phyloP scores from a whole-genome alignment of 1,139 yeast species.

The Yamadazyma spencermartinsiae region DNA sequence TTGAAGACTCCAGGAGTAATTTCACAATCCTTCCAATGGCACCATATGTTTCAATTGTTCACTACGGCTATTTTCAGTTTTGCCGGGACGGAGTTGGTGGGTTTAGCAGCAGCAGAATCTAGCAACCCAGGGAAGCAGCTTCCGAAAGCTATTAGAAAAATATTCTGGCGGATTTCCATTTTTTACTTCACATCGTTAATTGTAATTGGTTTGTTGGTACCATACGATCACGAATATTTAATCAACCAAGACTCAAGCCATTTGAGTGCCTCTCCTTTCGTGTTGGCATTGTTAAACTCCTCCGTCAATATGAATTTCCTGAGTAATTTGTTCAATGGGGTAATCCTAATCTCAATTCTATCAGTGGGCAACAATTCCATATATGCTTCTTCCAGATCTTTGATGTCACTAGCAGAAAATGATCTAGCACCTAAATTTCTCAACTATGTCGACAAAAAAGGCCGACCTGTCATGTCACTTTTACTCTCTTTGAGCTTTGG shows the following conservation, averaged over 20 bases:
- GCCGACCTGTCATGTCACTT: slow-evolving; percentile 32
- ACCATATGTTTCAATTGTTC: slow-evolving; percentile 41
- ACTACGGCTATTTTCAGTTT: slow-evolving; percentile 45
- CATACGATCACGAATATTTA: slow-evolving; percentile 30
- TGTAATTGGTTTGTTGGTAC: slow-evolving; percentile 43
- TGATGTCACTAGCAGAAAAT: slow-evolving; percentile 41
- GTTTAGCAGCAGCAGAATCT: slow-evolving; percentile 46
- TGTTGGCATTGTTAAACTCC: slow-evolving; percentile 55
- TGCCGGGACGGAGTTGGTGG: slow-evolving; percentile 49
- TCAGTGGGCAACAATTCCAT: slow-evolving; percentile 49
- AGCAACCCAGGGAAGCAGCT: slow-evolving; percentile 34
- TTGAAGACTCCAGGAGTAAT: slow-evolving; percentile 64
- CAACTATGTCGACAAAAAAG: slow-evolving; percentile 39
- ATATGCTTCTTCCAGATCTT: slow-evolving; percentile 45
- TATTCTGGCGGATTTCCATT: slow-evolving; percentile 44
- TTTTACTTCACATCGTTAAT: slow-evolving; percentile 43
- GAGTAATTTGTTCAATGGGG: slow-evolving; percentile 46
- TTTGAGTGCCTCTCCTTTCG: slow-evolving; percentile 51
- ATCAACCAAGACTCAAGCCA: slow-evolving; percentile 27
- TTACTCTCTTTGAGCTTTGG: slow-evolving; percentile 7
- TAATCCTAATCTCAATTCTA: slow-evolving; percentile 40
- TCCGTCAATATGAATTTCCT: slow-evolving; percentile 41
- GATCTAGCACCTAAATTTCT: slow-evolving; percentile 41
- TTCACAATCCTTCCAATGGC: slow-evolving; percentile 37
- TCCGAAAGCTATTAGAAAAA: slow-evolving; percentile 45